Conservation (phyloP, 352 stramenopile species). For the Phytophthora tubulina region DNA sequence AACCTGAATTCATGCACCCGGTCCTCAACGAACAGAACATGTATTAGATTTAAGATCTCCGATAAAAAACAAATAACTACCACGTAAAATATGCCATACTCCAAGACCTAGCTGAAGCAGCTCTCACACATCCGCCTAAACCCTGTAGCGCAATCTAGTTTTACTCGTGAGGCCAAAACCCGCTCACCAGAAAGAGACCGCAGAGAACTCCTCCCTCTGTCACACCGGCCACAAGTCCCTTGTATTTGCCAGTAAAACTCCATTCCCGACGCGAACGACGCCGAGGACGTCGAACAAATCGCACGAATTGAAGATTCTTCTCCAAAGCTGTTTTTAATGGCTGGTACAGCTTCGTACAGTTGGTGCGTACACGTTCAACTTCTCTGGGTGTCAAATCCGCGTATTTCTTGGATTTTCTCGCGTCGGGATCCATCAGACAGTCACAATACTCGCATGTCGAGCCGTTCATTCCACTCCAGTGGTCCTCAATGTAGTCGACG, state of each 20-base stretch:
- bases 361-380: constrained; percentile 8
- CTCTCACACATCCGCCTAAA: background rate
- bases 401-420: constrained; percentile 10
- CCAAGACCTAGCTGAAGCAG: background rate
- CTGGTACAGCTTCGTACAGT: constrained; percentile 21
- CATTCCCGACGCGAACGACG: constrained; percentile 16
- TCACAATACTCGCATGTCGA: constrained; percentile 31
- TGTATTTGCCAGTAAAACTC: constrained; percentile 14
- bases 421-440: constrained; percentile 1
- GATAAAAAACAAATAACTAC: no score
- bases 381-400: background rate
- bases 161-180: constrained; percentile 24
- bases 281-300: constrained; percentile 26
- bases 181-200: constrained; percentile 28
- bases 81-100: no score
- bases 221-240: constrained; percentile 29
- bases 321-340: constrained; percentile 20
- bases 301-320: constrained; percentile 14
- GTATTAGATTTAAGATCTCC: no score
- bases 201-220: constrained; percentile 26
- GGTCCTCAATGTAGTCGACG: constrained; percentile 29
- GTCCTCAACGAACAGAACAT: no score
- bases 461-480: constrained; percentile 23
- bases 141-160: background rate
- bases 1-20: no score